Evolutionary conservation across 805 yeast species (phyloP).

Genomic region (Yamadazyma paraphyllophila): DNA sequence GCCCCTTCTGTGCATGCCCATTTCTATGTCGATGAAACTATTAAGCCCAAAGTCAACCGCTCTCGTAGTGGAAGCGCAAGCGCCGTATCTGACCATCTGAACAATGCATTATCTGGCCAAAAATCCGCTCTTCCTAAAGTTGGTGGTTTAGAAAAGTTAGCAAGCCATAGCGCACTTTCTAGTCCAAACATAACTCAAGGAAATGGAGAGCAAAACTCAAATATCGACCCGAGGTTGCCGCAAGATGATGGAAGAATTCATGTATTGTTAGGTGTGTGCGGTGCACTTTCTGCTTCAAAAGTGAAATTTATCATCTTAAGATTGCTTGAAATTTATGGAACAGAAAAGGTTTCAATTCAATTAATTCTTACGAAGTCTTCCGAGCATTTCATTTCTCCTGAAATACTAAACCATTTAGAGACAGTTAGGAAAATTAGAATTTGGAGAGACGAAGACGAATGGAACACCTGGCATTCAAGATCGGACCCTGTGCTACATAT

Average conservation of each 20-base stretch:
- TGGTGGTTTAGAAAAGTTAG: conserved; percentile 13
- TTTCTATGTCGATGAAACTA: conserved; percentile 65
- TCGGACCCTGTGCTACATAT: conserved; percentile 93
- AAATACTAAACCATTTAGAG: conserved; percentile 39
- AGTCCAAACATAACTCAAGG: conserved; percentile 9
- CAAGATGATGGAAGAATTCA: conserved; percentile 57
- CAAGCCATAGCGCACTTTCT: conserved; percentile 7
- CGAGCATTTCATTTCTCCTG: conserved; percentile 50
- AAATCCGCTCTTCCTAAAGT: background rate
- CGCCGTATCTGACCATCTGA: conserved; percentile 24
- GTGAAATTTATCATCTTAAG: conserved; percentile 52
- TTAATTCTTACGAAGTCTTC: conserved; percentile 53
- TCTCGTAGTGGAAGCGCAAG: conserved; percentile 39
- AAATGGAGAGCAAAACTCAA: conserved; percentile 38
- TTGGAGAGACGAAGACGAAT: conserved; percentile 60
- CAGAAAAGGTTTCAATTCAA: conserved; percentile 51
- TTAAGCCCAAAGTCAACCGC: conserved; percentile 41
- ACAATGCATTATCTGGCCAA: background rate
- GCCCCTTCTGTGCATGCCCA: conserved; percentile 75
- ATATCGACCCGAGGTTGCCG: conserved; percentile 52
- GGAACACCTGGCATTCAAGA: conserved; percentile 74
- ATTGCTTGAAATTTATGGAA: conserved; percentile 49
- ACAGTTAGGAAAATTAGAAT: conserved; percentile 44
- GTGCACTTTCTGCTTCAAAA: conserved; percentile 52
- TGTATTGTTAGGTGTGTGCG: conserved; percentile 57